Conservation (phyloP, 2,329 filamentous ascomycete genomes). For the Sporothrix pallida region DNA sequence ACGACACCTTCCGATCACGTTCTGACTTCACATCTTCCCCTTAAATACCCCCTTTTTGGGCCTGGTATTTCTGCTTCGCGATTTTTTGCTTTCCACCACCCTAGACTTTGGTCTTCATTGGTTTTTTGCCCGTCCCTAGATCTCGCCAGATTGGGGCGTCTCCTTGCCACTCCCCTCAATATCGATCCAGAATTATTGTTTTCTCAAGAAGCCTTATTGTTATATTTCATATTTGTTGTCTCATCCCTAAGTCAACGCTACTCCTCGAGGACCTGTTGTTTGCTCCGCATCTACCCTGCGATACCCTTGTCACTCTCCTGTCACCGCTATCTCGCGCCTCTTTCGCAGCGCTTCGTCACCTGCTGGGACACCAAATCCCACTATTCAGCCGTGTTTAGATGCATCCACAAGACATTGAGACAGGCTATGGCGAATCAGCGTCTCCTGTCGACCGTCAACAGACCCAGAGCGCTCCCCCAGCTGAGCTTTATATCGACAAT, state of each 20-base stretch:
- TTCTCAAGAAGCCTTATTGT: not conserved
- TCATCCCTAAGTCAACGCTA: not conserved
- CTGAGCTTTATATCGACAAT: not conserved
- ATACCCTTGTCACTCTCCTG: not conserved
- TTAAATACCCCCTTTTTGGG: not conserved
- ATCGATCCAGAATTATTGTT: not conserved
- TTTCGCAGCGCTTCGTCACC: not conserved
- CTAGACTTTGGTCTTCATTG: slow-evolving; percentile 9
- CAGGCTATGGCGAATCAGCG: slow-evolving; percentile 26
- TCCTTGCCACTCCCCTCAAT: not conserved
- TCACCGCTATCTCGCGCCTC: not conserved
- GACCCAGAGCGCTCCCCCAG: not conserved
- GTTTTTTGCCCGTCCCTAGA: slow-evolving; percentile 6
- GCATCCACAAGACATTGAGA: not conserved
- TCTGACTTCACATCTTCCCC: not conserved
- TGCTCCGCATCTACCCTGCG: not conserved
- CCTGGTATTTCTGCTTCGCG: not conserved
- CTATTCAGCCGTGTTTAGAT: not conserved
- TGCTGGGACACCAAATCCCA: not conserved
- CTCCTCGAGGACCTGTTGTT: not conserved
- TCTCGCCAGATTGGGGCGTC: not conserved
- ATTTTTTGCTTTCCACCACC: not conserved
- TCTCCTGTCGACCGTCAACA: slow-evolving; percentile 10
- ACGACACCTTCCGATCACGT: not conserved
- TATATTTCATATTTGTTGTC: not conserved